Percentiles rank a stretch among this genome's conserved stretches.
phyloP scores from a whole-genome alignment of 164 flowering plant genomes.

The Tetrastigma voinierianum region DNA sequence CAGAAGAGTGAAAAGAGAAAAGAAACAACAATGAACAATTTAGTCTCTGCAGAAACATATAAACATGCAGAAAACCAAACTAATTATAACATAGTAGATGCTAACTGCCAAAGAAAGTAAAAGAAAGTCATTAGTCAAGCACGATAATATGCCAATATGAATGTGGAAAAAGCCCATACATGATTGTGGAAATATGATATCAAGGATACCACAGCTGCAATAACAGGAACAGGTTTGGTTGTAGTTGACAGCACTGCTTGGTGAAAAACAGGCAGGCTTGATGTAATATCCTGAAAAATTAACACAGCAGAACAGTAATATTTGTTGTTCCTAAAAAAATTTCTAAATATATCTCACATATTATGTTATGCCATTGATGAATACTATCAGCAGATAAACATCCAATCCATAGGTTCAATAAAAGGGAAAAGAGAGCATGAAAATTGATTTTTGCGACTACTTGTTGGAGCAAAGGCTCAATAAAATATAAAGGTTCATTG shows the following conservation, averaged over 20 bases:
- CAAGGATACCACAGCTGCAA: conserved; percentile 64
- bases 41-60: neutral
- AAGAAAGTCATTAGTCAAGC: conserved; percentile 1
- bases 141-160: neutral
- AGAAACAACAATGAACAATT: neutral
- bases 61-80: neutral
- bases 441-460: too few relatives aligned
- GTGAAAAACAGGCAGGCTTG: conserved; percentile 52
- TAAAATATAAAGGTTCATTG: neutral
- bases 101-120: neutral
- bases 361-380: neutral
- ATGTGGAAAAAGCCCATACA: conserved; percentile 38
- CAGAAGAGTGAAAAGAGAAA: neutral
- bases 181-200: conserved; percentile 63
- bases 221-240: conserved; percentile 74
- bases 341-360: neutral
- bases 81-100: neutral
- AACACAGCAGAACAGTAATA: neutral
- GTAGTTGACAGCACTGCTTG: conserved; percentile 70
- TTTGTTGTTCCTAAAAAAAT: neutral
- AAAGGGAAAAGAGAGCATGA: too few relatives aligned
- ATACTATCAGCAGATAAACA: neutral
- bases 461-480: too few relatives aligned
- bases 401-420: too few relatives aligned
- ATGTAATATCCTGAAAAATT: conserved; percentile 50